These are phyloP conservation scores for Anethum foeniculum DNA, from an alignment of 140 eudicot species.

Conservation along the genomic window DNA sequence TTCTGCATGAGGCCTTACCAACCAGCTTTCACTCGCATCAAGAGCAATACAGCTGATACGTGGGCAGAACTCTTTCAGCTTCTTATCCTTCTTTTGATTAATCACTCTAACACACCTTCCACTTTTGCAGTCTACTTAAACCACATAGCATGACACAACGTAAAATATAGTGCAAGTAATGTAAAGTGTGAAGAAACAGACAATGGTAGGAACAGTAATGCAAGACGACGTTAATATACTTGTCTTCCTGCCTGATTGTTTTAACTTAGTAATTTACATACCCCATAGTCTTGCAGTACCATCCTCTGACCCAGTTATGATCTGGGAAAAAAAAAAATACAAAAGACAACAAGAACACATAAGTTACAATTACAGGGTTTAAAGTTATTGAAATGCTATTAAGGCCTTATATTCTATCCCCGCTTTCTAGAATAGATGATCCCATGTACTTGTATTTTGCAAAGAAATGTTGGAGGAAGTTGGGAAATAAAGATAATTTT, in stretches of 20 bases:
- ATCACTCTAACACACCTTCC: constrained; percentile 67
- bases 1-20: constrained; percentile 47
- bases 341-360: constrained; percentile 2
- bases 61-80: constrained; percentile 34
- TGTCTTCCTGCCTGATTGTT: not conserved
- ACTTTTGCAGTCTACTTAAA: constrained; percentile 66
- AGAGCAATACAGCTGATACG: constrained; percentile 79
- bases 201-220: not conserved
- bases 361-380: not conserved
- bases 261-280: constrained; percentile 11
- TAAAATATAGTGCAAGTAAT: constrained; percentile 1
- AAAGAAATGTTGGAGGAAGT: not conserved
- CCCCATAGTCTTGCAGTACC: constrained; percentile 97
- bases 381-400: not conserved
- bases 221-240: not conserved
- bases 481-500: not conserved
- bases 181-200: not conserved
- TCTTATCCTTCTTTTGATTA: constrained; percentile 42
- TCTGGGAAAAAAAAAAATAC: constrained; percentile 46
- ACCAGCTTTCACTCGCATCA: constrained; percentile 95
- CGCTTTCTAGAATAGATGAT: not conserved
- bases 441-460: not conserved
- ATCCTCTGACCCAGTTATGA: constrained; percentile 93
- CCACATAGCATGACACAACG: constrained; percentile 9
- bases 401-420: not conserved